Conservation (phyloP, 1,139 yeast genomes). For the Schwanniomyces etchellsii region DNA sequence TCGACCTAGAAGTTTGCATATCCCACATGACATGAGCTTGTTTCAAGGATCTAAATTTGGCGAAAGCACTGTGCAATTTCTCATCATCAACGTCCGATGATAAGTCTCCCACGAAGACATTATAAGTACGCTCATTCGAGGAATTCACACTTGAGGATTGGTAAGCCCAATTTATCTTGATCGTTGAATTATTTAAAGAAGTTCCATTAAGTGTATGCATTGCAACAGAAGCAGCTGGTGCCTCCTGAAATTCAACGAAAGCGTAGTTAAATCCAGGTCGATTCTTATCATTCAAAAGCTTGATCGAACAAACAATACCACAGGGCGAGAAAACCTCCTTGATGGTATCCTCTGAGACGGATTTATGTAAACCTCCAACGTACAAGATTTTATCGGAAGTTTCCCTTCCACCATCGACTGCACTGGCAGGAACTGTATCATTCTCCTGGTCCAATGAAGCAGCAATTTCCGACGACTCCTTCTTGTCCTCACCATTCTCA, state of each 20-base stretch:
- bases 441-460: not conserved
- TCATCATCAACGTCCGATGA: conserved; percentile 83
- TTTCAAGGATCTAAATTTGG: conserved; percentile 53
- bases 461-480: not conserved
- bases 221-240: conserved; percentile 59
- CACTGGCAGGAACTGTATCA: conserved; percentile 49
- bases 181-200: conserved; percentile 43
- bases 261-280: conserved; percentile 74
- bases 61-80: conserved; percentile 52
- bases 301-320: conserved; percentile 57
- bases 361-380: conserved; percentile 68
- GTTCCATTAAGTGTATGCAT: conserved; percentile 56
- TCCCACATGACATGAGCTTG: conserved; percentile 98
- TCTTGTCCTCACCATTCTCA: conserved; percentile 5
- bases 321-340: conserved; percentile 58
- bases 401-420: conserved; percentile 77
- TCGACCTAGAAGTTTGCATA: conserved; percentile 85
- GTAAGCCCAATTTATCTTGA: conserved; percentile 78
- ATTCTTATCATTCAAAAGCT: conserved; percentile 72
- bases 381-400: conserved; percentile 66
- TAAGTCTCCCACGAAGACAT: conserved; percentile 83
- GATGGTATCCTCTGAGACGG: conserved; percentile 58
- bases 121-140: conserved; percentile 50
- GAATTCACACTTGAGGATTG: conserved; percentile 52
- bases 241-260: conserved; percentile 66